Percentiles rank a stretch among this genome's conserved stretches.
Evolutionary conservation across 306 rosid species (phyloP).

Genomic region (Rosa lucieae): DNA sequence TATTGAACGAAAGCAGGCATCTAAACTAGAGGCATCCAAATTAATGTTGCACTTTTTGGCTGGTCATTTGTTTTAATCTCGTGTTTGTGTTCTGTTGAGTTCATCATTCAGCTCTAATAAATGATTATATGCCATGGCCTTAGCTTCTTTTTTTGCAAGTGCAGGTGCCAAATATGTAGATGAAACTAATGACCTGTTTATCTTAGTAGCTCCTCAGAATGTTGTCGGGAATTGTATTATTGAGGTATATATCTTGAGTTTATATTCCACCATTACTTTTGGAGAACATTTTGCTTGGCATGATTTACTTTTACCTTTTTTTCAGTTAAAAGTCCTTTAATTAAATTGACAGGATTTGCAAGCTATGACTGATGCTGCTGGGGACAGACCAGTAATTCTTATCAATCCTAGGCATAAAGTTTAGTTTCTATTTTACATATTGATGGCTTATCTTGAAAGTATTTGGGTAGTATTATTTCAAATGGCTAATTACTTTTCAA

Average conservation of each 20-base stretch:
- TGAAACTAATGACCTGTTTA: constrained; percentile 80
- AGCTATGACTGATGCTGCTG: constrained; percentile 92
- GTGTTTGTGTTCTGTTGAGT: too few species aligned
- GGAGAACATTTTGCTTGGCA: constrained; percentile 15
- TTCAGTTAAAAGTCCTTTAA: constrained; percentile 23
- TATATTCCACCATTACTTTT: constrained; percentile 20
- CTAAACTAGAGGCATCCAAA: too few species aligned
- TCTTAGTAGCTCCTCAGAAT: constrained; percentile 96
- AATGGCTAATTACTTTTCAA: too few species aligned
- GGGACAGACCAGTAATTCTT: constrained; percentile 78
- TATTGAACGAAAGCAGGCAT: too few species aligned
- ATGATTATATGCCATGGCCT: not conserved
- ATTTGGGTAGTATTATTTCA: too few species aligned
- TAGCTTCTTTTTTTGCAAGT: constrained; percentile 22
- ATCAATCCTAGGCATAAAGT: constrained; percentile 89
- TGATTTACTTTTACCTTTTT: constrained; percentile 18
- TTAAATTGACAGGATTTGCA: constrained; percentile 66
- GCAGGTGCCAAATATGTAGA: constrained; percentile 91
- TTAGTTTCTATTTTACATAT: constrained; percentile 21
- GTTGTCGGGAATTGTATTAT: constrained; percentile 97
- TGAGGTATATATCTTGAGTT: constrained; percentile 44
- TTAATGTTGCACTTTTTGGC: too few species aligned
- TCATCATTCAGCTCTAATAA: too few species aligned
- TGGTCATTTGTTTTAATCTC: too few species aligned
- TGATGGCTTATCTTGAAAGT: not conserved